Percentiles rank a stretch among this genome's conserved stretches.
phyloP scores from a whole-genome alignment of 305 asterid species.

The Plantago rigida region DNA sequence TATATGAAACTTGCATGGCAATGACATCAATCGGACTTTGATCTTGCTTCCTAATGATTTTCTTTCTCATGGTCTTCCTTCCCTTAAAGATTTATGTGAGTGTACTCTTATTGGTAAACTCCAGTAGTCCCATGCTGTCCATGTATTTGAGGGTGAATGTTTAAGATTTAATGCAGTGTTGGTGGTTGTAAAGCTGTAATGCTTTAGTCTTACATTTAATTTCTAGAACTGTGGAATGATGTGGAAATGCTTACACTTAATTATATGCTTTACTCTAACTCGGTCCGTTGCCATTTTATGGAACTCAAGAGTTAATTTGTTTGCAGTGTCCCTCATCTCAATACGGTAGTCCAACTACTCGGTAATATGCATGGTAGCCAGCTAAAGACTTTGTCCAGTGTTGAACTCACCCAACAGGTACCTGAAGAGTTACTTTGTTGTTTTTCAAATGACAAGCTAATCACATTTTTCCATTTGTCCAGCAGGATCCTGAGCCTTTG shows the following conservation, averaged over 20 bases:
- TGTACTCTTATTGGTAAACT: no score
- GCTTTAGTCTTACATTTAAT: no score
- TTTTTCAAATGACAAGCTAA: neutral
- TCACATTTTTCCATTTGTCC: slow-evolving; percentile 15
- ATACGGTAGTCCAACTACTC: slow-evolving; percentile 66
- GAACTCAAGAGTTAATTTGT: slow-evolving; percentile 17
- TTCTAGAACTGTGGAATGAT: no score
- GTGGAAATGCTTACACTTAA: neutral
- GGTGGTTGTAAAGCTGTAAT: no score
- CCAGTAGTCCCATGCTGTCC: no score
- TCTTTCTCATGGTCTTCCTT: no score
- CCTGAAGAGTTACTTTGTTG: neutral
- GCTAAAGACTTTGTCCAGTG: slow-evolving; percentile 43
- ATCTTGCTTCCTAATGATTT: no score
- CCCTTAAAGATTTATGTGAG: no score
- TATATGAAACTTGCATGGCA: no score
- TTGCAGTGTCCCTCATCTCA: slow-evolving; percentile 76
- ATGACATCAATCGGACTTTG: no score
- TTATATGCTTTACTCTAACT: neutral
- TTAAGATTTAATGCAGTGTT: no score
- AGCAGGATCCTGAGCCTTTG: slow-evolving; percentile 33
- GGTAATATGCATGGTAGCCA: slow-evolving; percentile 59
- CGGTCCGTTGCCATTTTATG: slow-evolving; percentile 6
- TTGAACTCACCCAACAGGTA: slow-evolving; percentile 46
- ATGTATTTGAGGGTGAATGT: no score